Base-by-base conservation (phyloP, 2,329 filamentous ascomycete genomes). In the Ophiostoma sp. region DNA sequence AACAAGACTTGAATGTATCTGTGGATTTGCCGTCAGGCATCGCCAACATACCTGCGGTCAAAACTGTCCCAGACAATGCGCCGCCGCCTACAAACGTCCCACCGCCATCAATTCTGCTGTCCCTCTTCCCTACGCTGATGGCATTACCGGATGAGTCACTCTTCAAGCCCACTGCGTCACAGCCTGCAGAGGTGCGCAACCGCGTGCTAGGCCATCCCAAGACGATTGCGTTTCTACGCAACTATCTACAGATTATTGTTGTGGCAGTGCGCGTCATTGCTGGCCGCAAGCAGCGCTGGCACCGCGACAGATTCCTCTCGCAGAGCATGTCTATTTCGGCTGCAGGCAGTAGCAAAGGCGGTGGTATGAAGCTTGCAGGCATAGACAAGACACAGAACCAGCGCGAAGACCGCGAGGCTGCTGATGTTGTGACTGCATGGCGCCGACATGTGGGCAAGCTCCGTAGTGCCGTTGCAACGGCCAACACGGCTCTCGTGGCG, bases 251-350 rank as follows among this genome's bases (percentile, higher is more conserved):
- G 69, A 78, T 92, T 5, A 85, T 84, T 0, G 83, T 82, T 2
- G 90, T 92, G 11, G 88, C 89, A 38, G 91, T 87, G n/a, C 89
- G 89, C 62, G 85, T 97, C 65, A 88, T 97, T 69, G 90, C 91
- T 1, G 94, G 93, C 11, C 88, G 94, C 69, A 93, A 91, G 74
- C 81, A 90, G 66, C 89, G 94, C 68, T 98, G 94, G 94, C 94
- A 96, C 76, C 86, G 94, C 67, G 94, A 98, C 78, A 89, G 87
- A 71, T 87, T 92, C 71, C 81, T 98, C 12, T 86, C 91, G 1
- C 92, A 97, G 77, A 89, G 89, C 75, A 97, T 96, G 91, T 88
- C 90, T 68, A 96, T 98, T 70, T 91, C 92, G 0, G 75, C 73
- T 2, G 85, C 88, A 2, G 71, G 70, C 52, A 89, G 88, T 3